Evolutionary conservation across 208 protist genomes (phyloP), one percentile per base, ranked within the genome.

Genomic region (Acanthamoeba culbertsoni): DNA sequence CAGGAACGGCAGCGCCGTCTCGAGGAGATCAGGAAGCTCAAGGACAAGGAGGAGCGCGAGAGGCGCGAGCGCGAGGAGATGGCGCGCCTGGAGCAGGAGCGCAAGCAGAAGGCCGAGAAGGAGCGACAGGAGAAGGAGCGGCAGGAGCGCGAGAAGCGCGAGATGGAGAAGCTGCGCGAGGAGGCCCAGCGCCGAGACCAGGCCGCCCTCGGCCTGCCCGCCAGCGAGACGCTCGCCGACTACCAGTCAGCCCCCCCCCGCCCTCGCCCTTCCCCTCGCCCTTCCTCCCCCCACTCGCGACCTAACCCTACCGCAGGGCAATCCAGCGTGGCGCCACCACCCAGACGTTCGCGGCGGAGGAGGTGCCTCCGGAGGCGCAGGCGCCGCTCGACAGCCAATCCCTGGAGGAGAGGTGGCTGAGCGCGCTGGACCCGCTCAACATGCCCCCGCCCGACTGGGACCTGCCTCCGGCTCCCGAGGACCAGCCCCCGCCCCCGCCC

Each of bases 31-130:
- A 55, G 88, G 8, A 33, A 92, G 35, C 55, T 71, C 40, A 92
- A 77, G 48, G 88, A 92, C 10, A 77, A 92, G 63, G 59, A 92
- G 18, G 88, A 92, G 43, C 40, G 88, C 28, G 88, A 71, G 65
- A 71, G 42, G 40, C 88, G 63, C 43, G 88, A 92, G 46, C 57
- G 62, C n/a, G 88, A 92, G 88, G 53, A 65, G 28, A 62, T n/a
- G 8, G 55, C 10, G 12, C 59, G 2, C 37, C 51, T 68, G 55
- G 82, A 90, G 4, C 82, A 65, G 42, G 82, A 90, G 82, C 82
- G 82, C 14, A 71, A 92, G 88, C 59, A 48, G n/a, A 92, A 46
- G 65, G 7, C 8, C 62, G 48, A 73, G 53, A 92, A 92, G 45
- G 88, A 82, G 62, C 10, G 51, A 35, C 53, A 79, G 33, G 57